Conservation (phyloP, 768 basidiomycete genomes). For the Neoboletus subvelutipes region DNA sequence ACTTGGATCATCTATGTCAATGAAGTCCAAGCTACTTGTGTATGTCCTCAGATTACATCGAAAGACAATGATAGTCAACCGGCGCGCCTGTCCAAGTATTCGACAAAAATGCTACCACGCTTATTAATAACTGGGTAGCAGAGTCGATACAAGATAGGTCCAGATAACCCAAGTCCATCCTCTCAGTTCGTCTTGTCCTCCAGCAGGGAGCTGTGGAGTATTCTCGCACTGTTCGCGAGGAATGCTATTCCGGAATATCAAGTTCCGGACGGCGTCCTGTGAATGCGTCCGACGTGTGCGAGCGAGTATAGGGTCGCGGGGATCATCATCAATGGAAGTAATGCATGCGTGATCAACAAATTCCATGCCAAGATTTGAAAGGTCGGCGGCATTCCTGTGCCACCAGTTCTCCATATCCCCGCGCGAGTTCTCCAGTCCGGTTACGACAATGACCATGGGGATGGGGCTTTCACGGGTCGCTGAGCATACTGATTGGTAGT, state of each 20-base stretch:
- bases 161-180: constrained; percentile 16
- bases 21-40: neutral
- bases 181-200: neutral
- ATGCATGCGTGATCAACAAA: constrained; percentile 35
- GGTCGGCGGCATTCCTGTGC: constrained; percentile 24
- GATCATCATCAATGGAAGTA: constrained; percentile 30
- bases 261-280: constrained; percentile 18
- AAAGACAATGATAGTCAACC: neutral
- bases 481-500: constrained; percentile 37
- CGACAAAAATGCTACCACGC: neutral
- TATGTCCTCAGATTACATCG: neutral
- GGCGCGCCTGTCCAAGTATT: neutral
- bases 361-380: constrained; percentile 23
- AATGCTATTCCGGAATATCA: constrained; percentile 24
- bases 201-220: neutral
- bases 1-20: too few species aligned
- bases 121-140: constrained; percentile 3
- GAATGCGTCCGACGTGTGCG: constrained; percentile 26
- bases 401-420: constrained; percentile 38
- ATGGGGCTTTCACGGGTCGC: constrained; percentile 30
- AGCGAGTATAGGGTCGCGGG: constrained; percentile 10
- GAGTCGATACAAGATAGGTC: constrained; percentile 15
- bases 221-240: constrained; percentile 4
- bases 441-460: constrained; percentile 41
- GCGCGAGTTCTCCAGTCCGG: constrained; percentile 37